Conservation (phyloP, 805 yeast species). For the Yarrowia sp. region DNA sequence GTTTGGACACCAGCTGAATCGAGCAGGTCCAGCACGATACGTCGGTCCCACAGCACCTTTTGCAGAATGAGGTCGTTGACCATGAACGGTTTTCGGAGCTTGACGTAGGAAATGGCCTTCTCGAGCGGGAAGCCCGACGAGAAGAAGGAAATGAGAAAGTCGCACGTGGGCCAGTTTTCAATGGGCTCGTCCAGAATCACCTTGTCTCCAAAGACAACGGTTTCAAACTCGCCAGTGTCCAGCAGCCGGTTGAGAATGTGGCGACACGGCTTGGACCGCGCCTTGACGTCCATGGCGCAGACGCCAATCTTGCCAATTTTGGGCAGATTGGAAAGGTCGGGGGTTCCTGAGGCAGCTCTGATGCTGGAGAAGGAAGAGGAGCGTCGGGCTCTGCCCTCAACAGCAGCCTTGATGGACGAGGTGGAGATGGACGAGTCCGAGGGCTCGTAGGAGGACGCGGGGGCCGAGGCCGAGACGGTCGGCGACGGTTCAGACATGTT, state of each 20-base stretch:
- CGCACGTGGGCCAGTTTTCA: slow-evolving; percentile 99
- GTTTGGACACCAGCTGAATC: slow-evolving; percentile 85
- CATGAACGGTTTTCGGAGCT: slow-evolving; percentile 81
- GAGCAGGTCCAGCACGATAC: slow-evolving; percentile 75
- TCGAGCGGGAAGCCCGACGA: slow-evolving; percentile 95
- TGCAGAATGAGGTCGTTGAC: slow-evolving; percentile 89
- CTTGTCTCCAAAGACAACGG: slow-evolving; percentile 95
- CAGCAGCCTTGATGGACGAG: slow-evolving; percentile 13
- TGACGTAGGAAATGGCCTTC: slow-evolving; percentile 87
- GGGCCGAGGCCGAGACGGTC: slow-evolving; percentile 6
- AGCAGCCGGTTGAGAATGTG: slow-evolving; percentile 82
- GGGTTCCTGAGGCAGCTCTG: slow-evolving; percentile 19
- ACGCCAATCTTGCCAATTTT: slow-evolving; percentile 90
- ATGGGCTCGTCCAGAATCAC: slow-evolving; percentile 88
- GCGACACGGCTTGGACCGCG: slow-evolving; percentile 91
- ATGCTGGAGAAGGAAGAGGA: slow-evolving; percentile 7
- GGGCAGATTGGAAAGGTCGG: slow-evolving; percentile 27
- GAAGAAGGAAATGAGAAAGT: slow-evolving; percentile 86
- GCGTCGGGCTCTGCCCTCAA: slow-evolving; percentile 3
- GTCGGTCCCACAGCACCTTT: slow-evolving; percentile 95
- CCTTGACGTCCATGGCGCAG: slow-evolving; percentile 98
- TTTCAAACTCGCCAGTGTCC: slow-evolving; percentile 92
- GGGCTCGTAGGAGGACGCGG: slow-evolving; percentile 2
- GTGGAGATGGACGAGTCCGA: slow-evolving; percentile 20
- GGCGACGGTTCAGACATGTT: slow-evolving; percentile 1